These are phyloP conservation scores for Globisporangium solare DNA, from an alignment of 352 stramenopile species.

Conservation along the genomic window DNA sequence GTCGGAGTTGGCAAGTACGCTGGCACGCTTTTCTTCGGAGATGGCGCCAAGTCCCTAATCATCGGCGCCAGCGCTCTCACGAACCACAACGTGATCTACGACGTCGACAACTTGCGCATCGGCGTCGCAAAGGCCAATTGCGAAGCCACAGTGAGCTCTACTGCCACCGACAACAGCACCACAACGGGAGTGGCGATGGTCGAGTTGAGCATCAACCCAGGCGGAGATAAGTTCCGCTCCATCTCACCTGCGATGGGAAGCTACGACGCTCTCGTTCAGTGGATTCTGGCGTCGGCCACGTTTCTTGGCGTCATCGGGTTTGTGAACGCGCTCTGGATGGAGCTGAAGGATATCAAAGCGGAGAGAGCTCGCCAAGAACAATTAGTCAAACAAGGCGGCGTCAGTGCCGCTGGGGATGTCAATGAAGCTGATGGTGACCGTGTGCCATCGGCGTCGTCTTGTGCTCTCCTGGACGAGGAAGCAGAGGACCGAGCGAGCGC, in stretches of 20 bases:
- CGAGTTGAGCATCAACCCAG: slow-evolving; percentile 50
- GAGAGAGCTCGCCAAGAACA: slow-evolving; percentile 1
- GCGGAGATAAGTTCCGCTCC: slow-evolving; percentile 50
- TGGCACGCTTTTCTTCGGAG: slow-evolving; percentile 66
- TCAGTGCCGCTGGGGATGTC: background rate
- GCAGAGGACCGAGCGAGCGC: slow-evolving; percentile 14
- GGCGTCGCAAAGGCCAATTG: slow-evolving; percentile 58
- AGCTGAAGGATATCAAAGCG: slow-evolving; percentile 7
- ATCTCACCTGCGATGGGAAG: slow-evolving; percentile 19
- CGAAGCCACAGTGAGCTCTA: slow-evolving; percentile 13
- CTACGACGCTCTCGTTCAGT: slow-evolving; percentile 32
- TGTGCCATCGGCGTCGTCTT: background rate
- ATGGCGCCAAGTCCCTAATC: slow-evolving; percentile 62
- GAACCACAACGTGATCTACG: slow-evolving; percentile 78
- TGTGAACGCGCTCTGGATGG: slow-evolving; percentile 49
- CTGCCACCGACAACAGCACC: background rate
- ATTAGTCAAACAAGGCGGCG: background rate
- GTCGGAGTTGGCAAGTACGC: slow-evolving; percentile 33
- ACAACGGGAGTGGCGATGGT: slow-evolving; percentile 15
- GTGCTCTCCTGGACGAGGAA: slow-evolving; percentile 7
- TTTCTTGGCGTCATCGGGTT: slow-evolving; percentile 42
- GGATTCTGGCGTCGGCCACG: slow-evolving; percentile 33
- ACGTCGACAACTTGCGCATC: slow-evolving; percentile 65
- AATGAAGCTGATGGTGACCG: background rate
- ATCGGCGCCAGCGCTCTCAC: slow-evolving; percentile 60